These are phyloP conservation scores for Trichosphaerium sp. DNA, from an alignment of 78 protist species.

Conservation along the genomic window DNA sequence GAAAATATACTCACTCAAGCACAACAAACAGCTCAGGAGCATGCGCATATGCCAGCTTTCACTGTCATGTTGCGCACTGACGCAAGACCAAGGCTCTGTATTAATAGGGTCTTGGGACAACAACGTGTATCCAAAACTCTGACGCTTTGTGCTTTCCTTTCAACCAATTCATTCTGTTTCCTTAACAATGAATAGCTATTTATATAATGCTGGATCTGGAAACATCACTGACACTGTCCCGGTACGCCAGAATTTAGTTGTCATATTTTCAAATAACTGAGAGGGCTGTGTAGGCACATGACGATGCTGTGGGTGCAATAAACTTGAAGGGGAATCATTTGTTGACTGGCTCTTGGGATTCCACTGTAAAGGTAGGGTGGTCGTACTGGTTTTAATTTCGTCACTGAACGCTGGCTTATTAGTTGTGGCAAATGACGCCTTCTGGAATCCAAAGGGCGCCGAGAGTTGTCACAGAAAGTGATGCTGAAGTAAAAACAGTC, in stretches of 20 bases:
- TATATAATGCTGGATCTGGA: conserved; percentile 54
- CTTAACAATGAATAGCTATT: conserved; percentile 8
- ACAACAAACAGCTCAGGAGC: conserved; percentile 48
- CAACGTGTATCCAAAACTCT: conserved; percentile 10
- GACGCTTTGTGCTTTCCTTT: neutral
- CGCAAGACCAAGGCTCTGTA: conserved; percentile 39
- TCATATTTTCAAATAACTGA: too few relatives aligned
- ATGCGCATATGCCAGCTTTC: conserved; percentile 40
- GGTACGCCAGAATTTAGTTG: too few relatives aligned
- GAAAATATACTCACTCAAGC: conserved; percentile 28
- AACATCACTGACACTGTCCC: conserved; percentile 9
- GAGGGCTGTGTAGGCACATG: too few relatives aligned
- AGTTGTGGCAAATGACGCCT: neutral
- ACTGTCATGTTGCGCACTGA: conserved; percentile 37
- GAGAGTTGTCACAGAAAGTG: conserved; percentile 42
- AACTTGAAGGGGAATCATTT: conserved; percentile 5
- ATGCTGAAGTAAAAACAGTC: conserved; percentile 24
- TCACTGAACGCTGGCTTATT: neutral
- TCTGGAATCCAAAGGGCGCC: conserved; percentile 23
- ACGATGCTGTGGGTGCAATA: conserved; percentile 53
- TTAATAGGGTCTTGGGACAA: conserved; percentile 68
- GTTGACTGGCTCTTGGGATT: conserved; percentile 67
- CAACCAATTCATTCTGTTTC: neutral
- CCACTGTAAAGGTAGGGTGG: conserved; percentile 54
- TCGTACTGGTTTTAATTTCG: conserved; percentile 18